These are phyloP conservation scores for Lecanicillium sp. DNA, from an alignment of 2,329 filamentous ascomycete genomes.

Conservation along the genomic window DNA sequence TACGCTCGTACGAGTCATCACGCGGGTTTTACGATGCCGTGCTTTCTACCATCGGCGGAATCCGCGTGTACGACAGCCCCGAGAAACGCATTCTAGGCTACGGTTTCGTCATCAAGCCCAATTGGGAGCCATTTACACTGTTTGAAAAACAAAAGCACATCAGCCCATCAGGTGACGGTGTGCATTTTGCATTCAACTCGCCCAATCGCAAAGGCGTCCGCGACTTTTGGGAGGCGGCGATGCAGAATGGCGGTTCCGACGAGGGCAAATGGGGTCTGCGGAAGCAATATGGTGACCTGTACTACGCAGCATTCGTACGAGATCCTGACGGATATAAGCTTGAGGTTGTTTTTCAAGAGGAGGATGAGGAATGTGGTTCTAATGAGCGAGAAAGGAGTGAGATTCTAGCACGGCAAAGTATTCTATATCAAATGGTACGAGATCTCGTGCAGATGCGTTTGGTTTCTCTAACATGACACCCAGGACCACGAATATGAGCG, in stretches of 20 bases:
- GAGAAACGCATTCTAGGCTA: constrained; percentile 19
- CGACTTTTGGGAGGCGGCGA: constrained; percentile 19
- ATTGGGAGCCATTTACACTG: constrained; percentile 20
- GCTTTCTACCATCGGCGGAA: constrained; percentile 18
- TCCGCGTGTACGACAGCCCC: constrained; percentile 21
- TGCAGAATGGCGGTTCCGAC: constrained; percentile 18
- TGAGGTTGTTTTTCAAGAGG: constrained; percentile 19
- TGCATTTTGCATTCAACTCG: constrained; percentile 25
- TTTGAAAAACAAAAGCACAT: constrained; percentile 18
- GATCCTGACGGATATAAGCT: constrained; percentile 24
- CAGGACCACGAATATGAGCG: too few relatives aligned
- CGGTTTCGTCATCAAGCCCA: constrained; percentile 13
- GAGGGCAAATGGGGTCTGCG: constrained; percentile 22
- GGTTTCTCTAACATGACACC: too few relatives aligned
- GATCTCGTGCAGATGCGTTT: too few relatives aligned
- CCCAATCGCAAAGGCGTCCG: constrained; percentile 18
- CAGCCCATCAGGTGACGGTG: constrained; percentile 17
- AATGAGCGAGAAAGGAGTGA: too few relatives aligned
- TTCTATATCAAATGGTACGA: too few relatives aligned
- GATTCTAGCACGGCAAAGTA: too few relatives aligned
- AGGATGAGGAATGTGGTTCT: too few relatives aligned
- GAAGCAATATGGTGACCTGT: constrained; percentile 20
- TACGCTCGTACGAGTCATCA: constrained; percentile 14
- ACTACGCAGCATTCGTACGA: constrained; percentile 25
- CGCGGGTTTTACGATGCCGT: constrained; percentile 22